Conservation (phyloP, 2,329 filamentous ascomycete species). For the Lachnellula hyalina region DNA sequence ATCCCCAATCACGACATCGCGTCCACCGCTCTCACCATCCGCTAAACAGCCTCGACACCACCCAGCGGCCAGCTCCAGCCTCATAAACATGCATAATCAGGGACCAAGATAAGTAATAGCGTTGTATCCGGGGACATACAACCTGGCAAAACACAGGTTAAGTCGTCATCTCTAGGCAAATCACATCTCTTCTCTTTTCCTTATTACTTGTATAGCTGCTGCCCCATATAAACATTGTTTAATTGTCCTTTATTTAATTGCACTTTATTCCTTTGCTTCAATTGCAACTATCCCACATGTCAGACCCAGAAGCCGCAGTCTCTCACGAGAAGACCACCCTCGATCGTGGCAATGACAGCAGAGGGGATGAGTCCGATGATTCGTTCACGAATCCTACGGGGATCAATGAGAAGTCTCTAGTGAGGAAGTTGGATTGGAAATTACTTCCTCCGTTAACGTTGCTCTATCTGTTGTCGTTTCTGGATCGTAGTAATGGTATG, state of each 20-base stretch:
- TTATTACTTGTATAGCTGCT: background rate
- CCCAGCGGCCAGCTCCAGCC: background rate
- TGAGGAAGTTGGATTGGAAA: conserved; percentile 51
- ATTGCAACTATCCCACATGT: no score
- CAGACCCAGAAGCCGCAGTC: no score
- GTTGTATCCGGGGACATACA: no score
- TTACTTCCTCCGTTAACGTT: conserved; percentile 50
- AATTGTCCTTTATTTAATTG: no score
- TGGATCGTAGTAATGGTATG: conserved; percentile 54
- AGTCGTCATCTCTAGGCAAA: background rate
- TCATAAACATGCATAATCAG: background rate
- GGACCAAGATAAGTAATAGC: no score
- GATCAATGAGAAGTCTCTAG: conserved; percentile 50
- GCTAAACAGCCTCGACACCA: no score
- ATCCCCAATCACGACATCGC: conserved; percentile 10
- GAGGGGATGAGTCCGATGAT: conserved; percentile 13
- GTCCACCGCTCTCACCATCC: background rate
- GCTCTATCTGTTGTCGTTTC: conserved; percentile 51
- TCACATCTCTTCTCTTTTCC: background rate
- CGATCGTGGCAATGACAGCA: background rate
- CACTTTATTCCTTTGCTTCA: no score
- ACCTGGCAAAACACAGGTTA: no score
- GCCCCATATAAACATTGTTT: no score
- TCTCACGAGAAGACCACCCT: conserved; percentile 7
- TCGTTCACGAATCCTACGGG: conserved; percentile 18